Evolutionary conservation across 2,329 filamentous ascomycete species (phyloP).

Genomic region (Achaetomium macrosporum): DNA sequence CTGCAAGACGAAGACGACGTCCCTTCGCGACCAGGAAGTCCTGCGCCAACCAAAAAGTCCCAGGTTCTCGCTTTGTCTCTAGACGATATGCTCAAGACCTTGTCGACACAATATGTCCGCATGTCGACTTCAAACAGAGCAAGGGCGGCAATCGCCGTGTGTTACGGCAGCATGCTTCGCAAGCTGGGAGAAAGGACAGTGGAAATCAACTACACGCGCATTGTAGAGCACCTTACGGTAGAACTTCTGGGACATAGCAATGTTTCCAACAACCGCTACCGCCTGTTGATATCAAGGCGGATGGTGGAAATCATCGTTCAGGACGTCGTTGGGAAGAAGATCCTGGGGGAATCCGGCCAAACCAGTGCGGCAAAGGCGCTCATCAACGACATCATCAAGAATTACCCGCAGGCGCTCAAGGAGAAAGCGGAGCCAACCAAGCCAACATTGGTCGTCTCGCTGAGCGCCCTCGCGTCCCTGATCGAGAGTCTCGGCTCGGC

Average conservation of each 20-base stretch:
- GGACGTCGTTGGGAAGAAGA: slow-evolving; percentile 70
- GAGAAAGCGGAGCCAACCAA: slow-evolving; percentile 87
- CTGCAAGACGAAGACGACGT: slow-evolving; percentile 69
- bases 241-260: slow-evolving; percentile 73
- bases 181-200: slow-evolving; percentile 76
- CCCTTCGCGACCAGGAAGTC: slow-evolving; percentile 62
- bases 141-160: slow-evolving; percentile 77
- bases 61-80: slow-evolving; percentile 70
- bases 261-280: slow-evolving; percentile 79
- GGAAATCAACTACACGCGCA: slow-evolving; percentile 73
- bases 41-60: slow-evolving; percentile 63
- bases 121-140: slow-evolving; percentile 72
- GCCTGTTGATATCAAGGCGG: slow-evolving; percentile 75
- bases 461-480: slow-evolving; percentile 74
- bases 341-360: slow-evolving; percentile 86
- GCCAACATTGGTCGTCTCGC: slow-evolving; percentile 69
- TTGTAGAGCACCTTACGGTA: slow-evolving; percentile 72
- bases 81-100: slow-evolving; percentile 67
- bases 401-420: slow-evolving; percentile 84
- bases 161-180: slow-evolving; percentile 76
- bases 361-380: slow-evolving; percentile 73
- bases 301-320: slow-evolving; percentile 81
- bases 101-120: slow-evolving; percentile 76
- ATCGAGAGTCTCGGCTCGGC: slow-evolving; percentile 78
- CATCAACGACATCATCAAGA: slow-evolving; percentile 84